Base-by-base conservation (phyloP, 2,329 filamentous ascomycete genomes). In the Aureobasidium sp. region DNA sequence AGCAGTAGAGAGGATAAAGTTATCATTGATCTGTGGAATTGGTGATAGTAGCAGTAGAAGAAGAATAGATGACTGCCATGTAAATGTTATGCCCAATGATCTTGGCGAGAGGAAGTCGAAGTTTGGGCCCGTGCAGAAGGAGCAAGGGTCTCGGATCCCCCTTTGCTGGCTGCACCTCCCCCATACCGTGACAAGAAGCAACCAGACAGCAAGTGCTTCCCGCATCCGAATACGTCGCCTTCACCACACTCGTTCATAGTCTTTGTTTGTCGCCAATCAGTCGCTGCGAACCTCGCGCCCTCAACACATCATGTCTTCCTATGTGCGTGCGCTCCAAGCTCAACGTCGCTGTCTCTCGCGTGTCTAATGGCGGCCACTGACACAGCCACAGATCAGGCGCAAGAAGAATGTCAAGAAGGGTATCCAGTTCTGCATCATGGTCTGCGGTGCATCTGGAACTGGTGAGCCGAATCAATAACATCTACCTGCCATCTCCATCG, bases 351-450 rank as follows among this genome's bases (percentile, higher is more conserved):
- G 36, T 50, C 50, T 44, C 49, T 27, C 13, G 32, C 62, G 69
- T 67, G 64, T 58, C 41, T 48, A 34, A 59, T 41, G 36, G 39
- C 39, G 62, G 61, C 62, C 25, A 58, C 63, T 64, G 55, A 64
- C 63, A 64, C 36, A n/a, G 47, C 45, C 34, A 44, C 77, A 91
- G 86, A 90, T 95, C 79, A 94, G 94, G 81, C 89, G 91, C 80
- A 99, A 99, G 93, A 99, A 99, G 90, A 97, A 99, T 85, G 93
- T 99, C 81, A 97, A 97, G 89, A 97, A 97, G 86, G 94, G 94
- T 75, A 97, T 99, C 75, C 94, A 99, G 84, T 99, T 99, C 83
- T 97, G 92, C 79, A 80, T 99, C 85, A 99, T 99, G 94, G 94
- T 99, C 73, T 97, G 94, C 76, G 94, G 94, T 82, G 94, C 94